Evolutionary conservation across 106 monocot species (phyloP).

Genomic region (Acorus calamus): DNA sequence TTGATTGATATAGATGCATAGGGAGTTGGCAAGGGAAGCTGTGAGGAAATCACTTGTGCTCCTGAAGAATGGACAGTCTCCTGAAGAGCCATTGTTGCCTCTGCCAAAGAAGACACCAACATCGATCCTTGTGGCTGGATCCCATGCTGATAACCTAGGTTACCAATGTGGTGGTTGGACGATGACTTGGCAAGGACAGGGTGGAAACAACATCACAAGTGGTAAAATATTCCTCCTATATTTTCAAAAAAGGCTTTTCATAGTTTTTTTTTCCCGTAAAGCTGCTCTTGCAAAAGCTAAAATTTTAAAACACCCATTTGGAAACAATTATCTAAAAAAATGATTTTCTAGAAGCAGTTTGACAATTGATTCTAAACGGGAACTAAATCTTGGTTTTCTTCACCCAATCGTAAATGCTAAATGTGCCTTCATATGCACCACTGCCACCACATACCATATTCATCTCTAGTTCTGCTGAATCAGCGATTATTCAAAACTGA

Average conservation of each 20-base stretch:
- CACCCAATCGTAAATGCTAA: no score
- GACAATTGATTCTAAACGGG: no score
- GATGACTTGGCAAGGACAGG: conserved; percentile 47
- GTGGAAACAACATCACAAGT: conserved; percentile 33
- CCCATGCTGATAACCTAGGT: conserved; percentile 53
- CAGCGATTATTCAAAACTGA: no score
- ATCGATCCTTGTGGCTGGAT: conserved; percentile 51
- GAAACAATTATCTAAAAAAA: no score
- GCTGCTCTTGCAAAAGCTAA: background rate
- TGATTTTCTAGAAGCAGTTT: no score
- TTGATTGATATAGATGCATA: conserved; percentile 62
- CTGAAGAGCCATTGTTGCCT: conserved; percentile 23
- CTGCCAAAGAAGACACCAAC: conserved; percentile 32
- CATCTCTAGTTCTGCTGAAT: no score
- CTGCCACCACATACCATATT: no score
- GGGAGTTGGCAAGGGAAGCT: conserved; percentile 82
- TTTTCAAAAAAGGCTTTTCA: background rate
- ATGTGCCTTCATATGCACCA: no score
- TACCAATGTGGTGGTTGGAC: conserved; percentile 72
- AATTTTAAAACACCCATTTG: background rate
- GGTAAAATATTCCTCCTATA: conserved; percentile 4
- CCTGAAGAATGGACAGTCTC: conserved; percentile 59
- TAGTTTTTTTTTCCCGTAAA: background rate
- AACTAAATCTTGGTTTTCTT: no score
- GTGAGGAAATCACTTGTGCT: conserved; percentile 86